phyloP scores from a whole-genome alignment of 2,329 filamentous ascomycete genomes.

The Saccharata proteae region DNA sequence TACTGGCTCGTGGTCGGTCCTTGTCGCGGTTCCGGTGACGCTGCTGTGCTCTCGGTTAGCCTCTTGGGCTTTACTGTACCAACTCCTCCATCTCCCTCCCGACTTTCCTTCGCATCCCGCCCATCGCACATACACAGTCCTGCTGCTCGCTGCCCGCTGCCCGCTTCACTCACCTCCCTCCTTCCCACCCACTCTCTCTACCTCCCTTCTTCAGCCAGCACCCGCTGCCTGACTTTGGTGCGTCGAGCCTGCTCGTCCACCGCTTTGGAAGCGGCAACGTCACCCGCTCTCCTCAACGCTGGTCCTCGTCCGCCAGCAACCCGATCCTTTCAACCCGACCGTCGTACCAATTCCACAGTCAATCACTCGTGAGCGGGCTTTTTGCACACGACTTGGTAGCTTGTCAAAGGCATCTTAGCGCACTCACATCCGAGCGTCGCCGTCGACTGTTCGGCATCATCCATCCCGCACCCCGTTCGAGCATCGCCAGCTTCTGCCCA shows the following conservation, averaged over 20 bases:
- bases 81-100: not conserved
- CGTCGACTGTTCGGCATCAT: slow-evolving; percentile 5
- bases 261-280: slow-evolving; percentile 18
- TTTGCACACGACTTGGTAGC: slow-evolving; percentile 8
- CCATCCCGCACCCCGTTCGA: slow-evolving; percentile 6
- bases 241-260: slow-evolving; percentile 1
- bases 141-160: slow-evolving; percentile 14
- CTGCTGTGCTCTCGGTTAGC: too few relatives aligned
- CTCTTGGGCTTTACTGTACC: too few relatives aligned
- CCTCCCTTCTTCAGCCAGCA: slow-evolving; percentile 8
- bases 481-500: slow-evolving; percentile 6
- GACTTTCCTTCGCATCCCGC: not conserved
- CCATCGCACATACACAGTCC: not conserved
- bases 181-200: slow-evolving; percentile 21
- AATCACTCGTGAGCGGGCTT: slow-evolving; percentile 19
- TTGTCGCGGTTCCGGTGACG: too few relatives aligned
- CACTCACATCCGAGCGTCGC: slow-evolving; percentile 7
- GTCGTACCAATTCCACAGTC: slow-evolving; percentile 13
- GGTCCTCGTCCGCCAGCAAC: slow-evolving; percentile 20
- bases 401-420: slow-evolving; percentile 8
- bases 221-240: slow-evolving; percentile 12
- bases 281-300: slow-evolving; percentile 22
- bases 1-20: too few relatives aligned
- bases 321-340: slow-evolving; percentile 21
- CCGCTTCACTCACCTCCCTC: slow-evolving; percentile 19